Percentiles rank a stretch among this genome's conserved stretches.
These are phyloP conservation scores for Fusarium sp. DNA, from an alignment of 2,329 filamentous ascomycete genomes.

Conservation along the genomic window DNA sequence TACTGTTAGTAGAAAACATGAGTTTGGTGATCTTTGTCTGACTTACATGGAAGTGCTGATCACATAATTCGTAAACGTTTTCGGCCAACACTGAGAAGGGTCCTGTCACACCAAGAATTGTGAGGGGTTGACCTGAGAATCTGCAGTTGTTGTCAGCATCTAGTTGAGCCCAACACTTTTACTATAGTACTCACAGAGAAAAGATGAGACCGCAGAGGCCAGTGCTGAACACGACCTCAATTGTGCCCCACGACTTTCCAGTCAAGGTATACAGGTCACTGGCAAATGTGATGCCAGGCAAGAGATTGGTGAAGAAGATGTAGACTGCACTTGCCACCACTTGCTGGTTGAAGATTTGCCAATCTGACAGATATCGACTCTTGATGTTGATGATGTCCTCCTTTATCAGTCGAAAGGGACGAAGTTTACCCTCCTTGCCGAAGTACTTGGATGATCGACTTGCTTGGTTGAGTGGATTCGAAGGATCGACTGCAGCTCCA, in stretches of 20 bases:
- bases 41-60: constrained; percentile 64
- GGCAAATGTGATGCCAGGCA: constrained; percentile 75
- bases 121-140: constrained; percentile 71
- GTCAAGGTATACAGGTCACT: constrained; percentile 73
- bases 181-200: constrained; percentile 60
- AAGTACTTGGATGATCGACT: constrained; percentile 41
- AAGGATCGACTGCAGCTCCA: not conserved
- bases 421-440: constrained; percentile 57
- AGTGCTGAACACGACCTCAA: constrained; percentile 75
- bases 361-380: constrained; percentile 63
- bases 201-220: constrained; percentile 73
- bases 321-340: constrained; percentile 73
- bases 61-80: constrained; percentile 71
- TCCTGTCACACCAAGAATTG: constrained; percentile 73
- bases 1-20: not conserved
- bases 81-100: constrained; percentile 76
- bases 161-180: not conserved
- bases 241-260: constrained; percentile 72
- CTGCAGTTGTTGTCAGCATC: constrained; percentile 38
- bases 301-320: constrained; percentile 74
- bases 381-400: constrained; percentile 62
- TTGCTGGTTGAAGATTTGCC: constrained; percentile 72
- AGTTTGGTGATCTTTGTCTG: not conserved
- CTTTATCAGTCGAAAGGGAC: constrained; percentile 65
- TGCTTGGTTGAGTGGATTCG: not conserved